phyloP scores from a whole-genome alignment of 169 alveolate species.

The Eimeria sp. region DNA sequence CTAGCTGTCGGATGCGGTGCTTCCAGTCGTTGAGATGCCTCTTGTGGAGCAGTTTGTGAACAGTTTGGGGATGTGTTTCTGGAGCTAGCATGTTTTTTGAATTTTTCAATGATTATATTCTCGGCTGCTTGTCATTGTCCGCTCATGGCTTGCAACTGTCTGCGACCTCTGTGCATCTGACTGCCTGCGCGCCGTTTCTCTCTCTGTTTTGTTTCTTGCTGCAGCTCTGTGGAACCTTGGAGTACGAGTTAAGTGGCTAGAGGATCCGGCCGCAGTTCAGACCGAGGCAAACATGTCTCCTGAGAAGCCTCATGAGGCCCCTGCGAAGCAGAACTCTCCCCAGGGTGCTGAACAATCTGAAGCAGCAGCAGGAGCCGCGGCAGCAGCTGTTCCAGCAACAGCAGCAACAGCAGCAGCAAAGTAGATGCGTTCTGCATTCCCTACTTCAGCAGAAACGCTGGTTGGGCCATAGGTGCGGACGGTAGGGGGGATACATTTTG shows the following conservation, averaged over 20 bases:
- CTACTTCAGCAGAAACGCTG: background rate
- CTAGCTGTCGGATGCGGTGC: background rate
- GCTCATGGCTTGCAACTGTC: background rate
- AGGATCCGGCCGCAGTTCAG: constrained; percentile 43
- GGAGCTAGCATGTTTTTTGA: background rate
- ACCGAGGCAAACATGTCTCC: background rate
- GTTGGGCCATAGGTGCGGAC: background rate
- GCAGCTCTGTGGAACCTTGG: constrained; percentile 85
- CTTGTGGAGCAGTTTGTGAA: background rate
- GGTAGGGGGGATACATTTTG: background rate
- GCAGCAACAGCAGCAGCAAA: constrained; percentile 24
- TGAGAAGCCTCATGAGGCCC: background rate
- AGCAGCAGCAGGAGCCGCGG: constrained; percentile 50
- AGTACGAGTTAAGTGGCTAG: constrained; percentile 84
- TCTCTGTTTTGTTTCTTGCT: background rate
- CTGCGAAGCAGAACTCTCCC: background rate
- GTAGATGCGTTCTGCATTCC: constrained; percentile 4
- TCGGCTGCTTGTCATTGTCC: background rate
- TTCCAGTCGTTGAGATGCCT: background rate
- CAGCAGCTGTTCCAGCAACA: background rate
- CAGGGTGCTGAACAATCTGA: background rate
- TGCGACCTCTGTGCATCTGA: too few relatives aligned
- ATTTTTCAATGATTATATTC: background rate
- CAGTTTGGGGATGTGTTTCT: background rate
- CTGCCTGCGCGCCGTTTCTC: background rate